These are phyloP conservation scores for Schoenoplectus tabernaemontani DNA, from an alignment of 202 grass and related monocot genomes.

Conservation along the genomic window DNA sequence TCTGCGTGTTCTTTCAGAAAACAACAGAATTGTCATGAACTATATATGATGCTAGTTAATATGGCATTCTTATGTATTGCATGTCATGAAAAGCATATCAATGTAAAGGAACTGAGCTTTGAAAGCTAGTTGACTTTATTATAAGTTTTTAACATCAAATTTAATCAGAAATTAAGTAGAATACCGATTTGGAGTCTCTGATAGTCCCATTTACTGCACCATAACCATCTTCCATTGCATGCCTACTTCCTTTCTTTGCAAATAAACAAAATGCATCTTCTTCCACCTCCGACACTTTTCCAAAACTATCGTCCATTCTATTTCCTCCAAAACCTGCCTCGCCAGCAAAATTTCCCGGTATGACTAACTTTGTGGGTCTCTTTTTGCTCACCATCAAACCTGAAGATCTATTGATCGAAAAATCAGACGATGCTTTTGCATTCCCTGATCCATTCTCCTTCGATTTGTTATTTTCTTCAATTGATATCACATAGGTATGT, in stretches of 20 bases:
- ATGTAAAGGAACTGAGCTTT: not conserved
- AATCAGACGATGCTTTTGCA: not conserved
- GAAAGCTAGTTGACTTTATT: not conserved
- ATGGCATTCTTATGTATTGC: not conserved
- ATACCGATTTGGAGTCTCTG: conserved; percentile 43
- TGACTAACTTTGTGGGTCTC: conserved; percentile 43
- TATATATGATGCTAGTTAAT: not conserved
- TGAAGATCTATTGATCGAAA: not conserved
- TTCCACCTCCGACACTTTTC: conserved; percentile 29
- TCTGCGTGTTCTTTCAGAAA: not conserved
- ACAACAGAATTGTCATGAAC: not conserved
- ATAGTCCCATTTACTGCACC: conserved; percentile 21
- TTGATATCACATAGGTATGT: not conserved
- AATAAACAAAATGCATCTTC: conserved; percentile 47
- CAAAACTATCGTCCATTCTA: conserved; percentile 11
- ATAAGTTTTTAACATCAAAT: not conserved
- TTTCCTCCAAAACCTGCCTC: conserved; percentile 12
- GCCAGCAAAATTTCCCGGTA: conserved; percentile 34
- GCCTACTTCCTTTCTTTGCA: conserved; percentile 40
- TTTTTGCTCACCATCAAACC: conserved; percentile 21
- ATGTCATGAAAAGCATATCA: not conserved
- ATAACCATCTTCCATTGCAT: conserved; percentile 75
- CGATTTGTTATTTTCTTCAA: not conserved
- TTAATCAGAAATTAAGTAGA: not conserved
- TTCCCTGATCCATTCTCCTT: not conserved